Evolutionary conservation across 1,284 basidiomycete species (phyloP).

Genomic region (Somion occarium): DNA sequence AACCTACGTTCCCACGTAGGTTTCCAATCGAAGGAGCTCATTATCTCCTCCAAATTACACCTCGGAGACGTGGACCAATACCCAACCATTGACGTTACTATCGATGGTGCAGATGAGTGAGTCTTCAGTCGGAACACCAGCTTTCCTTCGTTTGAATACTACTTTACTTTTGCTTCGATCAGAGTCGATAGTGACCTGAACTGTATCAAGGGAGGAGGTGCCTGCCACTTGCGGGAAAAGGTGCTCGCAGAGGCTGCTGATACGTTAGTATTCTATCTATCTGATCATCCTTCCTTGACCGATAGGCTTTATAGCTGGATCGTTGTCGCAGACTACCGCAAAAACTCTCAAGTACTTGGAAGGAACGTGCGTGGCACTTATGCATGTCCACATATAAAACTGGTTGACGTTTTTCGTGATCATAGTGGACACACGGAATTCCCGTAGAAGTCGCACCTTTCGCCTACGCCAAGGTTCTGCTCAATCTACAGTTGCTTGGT

Average conservation of each 20-base stretch:
- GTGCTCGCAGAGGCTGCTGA: constrained; percentile 95
- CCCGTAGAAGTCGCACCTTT: constrained; percentile 97
- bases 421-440: constrained; percentile 82
- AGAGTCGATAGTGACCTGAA: constrained; percentile 89
- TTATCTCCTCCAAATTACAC: constrained; percentile 74
- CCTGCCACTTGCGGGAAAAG: constrained; percentile 96
- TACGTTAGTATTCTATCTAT: constrained; percentile 49
- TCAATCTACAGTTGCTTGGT: constrained; percentile 61
- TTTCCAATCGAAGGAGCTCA: constrained; percentile 95
- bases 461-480: constrained; percentile 85
- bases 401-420: neutral
- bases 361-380: constrained; percentile 57
- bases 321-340: constrained; percentile 94
- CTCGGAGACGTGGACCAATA: constrained; percentile 94
- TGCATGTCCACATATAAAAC: neutral
- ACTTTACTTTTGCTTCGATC: constrained; percentile 5
- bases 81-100: constrained; percentile 88
- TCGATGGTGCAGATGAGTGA: constrained; percentile 97
- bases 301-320: constrained; percentile 72
- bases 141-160: constrained; percentile 2
- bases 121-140: no score
- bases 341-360: constrained; percentile 82
- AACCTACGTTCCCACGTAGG: constrained; percentile 38
- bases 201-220: constrained; percentile 97
- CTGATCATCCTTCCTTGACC: no score